Percentiles rank a stretch among this genome's conserved stretches.
Conservation (phyloP, 176 grass and related monocot genomes). For the Puya raimondii region DNA sequence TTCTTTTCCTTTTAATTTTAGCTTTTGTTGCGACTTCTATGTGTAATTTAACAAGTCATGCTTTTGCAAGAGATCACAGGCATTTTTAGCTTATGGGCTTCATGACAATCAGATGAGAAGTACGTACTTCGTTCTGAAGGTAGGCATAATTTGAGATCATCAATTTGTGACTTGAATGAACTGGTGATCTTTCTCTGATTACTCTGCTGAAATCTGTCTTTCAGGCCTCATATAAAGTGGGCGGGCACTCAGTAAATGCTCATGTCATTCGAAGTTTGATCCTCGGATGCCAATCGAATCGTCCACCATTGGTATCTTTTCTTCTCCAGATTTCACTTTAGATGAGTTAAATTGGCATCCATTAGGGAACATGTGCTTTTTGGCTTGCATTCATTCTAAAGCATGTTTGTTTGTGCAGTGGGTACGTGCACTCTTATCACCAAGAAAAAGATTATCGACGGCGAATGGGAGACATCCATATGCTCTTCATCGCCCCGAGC, state of each 20-base stretch:
- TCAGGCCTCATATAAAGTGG: slow-evolving; percentile 89
- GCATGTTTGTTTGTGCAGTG: slow-evolving; percentile 34
- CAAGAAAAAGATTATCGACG: slow-evolving; percentile 32
- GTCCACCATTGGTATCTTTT: slow-evolving; percentile 58
- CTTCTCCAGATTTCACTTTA: not conserved
- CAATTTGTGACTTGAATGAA: not conserved
- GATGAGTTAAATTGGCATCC: not conserved
- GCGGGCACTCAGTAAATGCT: slow-evolving; percentile 81
- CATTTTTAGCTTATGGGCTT: slow-evolving; percentile 38
- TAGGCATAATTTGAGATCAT: not conserved
- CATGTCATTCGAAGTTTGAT: slow-evolving; percentile 77
- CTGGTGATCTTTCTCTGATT: not conserved
- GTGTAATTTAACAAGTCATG: not conserved
- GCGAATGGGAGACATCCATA: slow-evolving; percentile 58
- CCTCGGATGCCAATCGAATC: slow-evolving; percentile 84
- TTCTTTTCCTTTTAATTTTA: not conserved
- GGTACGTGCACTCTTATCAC: slow-evolving; percentile 43
- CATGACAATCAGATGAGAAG: slow-evolving; percentile 33
- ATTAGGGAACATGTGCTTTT: not conserved
- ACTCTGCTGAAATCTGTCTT: slow-evolving; percentile 19
- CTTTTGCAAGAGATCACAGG: slow-evolving; percentile 5
- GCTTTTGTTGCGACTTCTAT: not conserved
- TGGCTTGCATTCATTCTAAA: not conserved
- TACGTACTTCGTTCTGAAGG: slow-evolving; percentile 27
- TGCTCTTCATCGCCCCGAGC: slow-evolving; percentile 42